Evolutionary conservation across 306 rosid genomes (phyloP), one percentile per base, ranked within the genome.

Genomic region (Fragaria ananassa): DNA sequence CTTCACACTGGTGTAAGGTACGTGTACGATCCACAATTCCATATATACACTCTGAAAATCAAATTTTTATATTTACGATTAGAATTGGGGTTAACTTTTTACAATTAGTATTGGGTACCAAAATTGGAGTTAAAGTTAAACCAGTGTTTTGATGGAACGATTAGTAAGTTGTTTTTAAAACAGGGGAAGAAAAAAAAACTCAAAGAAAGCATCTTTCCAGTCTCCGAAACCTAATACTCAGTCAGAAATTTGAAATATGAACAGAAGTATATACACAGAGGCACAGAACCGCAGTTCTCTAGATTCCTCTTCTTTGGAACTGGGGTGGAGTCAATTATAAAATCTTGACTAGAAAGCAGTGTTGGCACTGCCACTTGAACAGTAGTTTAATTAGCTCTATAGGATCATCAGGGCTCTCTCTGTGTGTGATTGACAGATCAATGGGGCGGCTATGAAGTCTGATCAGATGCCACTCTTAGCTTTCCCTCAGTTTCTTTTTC

Each of bases 391-490:
- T 34, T 18, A 35, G 37, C 19, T 63, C 45, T 64, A 31, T 35
- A 15, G 66, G 15, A 51, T 51, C 57, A 19, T 6, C 23, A 18
- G 14, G 23, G 46, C 27, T 37, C 70, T 64, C 70, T 65, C 1
- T 37, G 15, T 37, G 47, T 37, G 41, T 63, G 68, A 60, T 4
- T 63, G 78, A 74, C 70, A 74, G 21, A 45, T 60, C 78, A 61
- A 74, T 44, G 47, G 31, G 70, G 78, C 46, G 78, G 70, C 77
- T 25, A 74, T 58, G 57, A 74, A 58, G 69, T 74, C 68, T 74
- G 78, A 60, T 45, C 58, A 74, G 70, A 29, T 13, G 37, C 34
- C 70, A 61, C 58, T 27, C 44, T 27, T 58, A 31, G 60, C 70
- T 61, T 44, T 74, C 34, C 78, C 34, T 15, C 70, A 19, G 47